Evolutionary conservation across 1,284 basidiomycete species (phyloP).

Genomic region (Vanrija sp.): DNA sequence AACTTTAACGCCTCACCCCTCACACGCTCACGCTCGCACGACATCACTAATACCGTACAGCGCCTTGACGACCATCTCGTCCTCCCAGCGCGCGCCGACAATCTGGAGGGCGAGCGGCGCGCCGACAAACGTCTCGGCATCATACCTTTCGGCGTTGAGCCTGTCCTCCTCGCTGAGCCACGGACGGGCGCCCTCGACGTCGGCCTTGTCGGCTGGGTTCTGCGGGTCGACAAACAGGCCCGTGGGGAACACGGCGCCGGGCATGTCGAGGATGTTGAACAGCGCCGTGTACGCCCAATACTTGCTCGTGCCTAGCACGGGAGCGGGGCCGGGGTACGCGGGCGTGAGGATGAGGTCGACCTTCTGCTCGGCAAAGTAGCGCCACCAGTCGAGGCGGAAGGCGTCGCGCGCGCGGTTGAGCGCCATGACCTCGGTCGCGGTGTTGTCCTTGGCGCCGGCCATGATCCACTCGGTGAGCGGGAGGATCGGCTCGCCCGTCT

Average conservation of each 20-base stretch:
- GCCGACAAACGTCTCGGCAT: slow-evolving; percentile 13
- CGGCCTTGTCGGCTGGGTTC: background rate
- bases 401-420: slow-evolving; percentile 29
- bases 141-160: slow-evolving; percentile 50
- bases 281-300: slow-evolving; percentile 57
- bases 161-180: slow-evolving; percentile 56
- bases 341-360: slow-evolving; percentile 44
- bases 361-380: slow-evolving; percentile 20
- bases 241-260: slow-evolving; percentile 63
- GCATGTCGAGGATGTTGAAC: slow-evolving; percentile 67
- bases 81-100: slow-evolving; percentile 22
- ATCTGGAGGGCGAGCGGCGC: slow-evolving; percentile 29
- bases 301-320: slow-evolving; percentile 30
- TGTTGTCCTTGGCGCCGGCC: slow-evolving; percentile 11
- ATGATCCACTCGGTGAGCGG: slow-evolving; percentile 33
- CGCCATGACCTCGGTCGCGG: slow-evolving; percentile 26
- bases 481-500: slow-evolving; percentile 30
- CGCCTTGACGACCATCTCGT: slow-evolving; percentile 24
- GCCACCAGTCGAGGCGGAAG: slow-evolving; percentile 26
- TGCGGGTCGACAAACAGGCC: slow-evolving; percentile 40
- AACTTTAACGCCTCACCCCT: background rate
- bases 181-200: slow-evolving; percentile 23
- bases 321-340: slow-evolving; percentile 35
- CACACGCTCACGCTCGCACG: background rate
- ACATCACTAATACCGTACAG: slow-evolving; percentile 9